Conservation (phyloP, 176 grass and related monocot species). For the Poa pratensis region DNA sequence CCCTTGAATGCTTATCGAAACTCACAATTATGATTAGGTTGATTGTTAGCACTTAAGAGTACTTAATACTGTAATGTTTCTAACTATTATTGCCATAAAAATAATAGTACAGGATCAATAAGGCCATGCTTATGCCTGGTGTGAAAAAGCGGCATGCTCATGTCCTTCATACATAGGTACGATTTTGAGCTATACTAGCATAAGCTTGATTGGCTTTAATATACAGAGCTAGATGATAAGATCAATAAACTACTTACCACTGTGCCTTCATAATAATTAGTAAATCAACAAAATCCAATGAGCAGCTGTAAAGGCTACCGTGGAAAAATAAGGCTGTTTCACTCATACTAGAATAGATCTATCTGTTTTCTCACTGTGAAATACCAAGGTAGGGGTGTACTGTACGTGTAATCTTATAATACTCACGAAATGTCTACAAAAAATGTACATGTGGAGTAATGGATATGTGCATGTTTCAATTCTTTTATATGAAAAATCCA, state of each 20-base stretch:
- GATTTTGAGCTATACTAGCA: no score
- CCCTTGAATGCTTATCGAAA: not conserved
- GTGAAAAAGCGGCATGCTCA: not conserved
- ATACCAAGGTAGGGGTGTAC: not conserved
- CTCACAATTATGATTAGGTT: not conserved
- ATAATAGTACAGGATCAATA: not conserved
- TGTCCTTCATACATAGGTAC: not conserved
- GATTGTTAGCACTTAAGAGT: no score
- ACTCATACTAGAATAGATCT: conserved; percentile 4
- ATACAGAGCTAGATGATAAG: not conserved
- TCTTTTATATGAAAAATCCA: not conserved
- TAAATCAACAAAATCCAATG: conserved; percentile 2
- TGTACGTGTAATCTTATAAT: not conserved
- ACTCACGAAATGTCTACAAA: not conserved
- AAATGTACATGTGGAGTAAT: not conserved
- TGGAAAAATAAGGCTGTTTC: not conserved
- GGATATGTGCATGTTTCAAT: conserved; percentile 10
- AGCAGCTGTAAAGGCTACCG: not conserved
- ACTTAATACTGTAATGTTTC: no score
- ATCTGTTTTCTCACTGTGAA: not conserved
- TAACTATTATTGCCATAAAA: not conserved
- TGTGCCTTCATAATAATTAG: not conserved
- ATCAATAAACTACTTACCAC: not conserved
- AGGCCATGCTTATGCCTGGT: not conserved
- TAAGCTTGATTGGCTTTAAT: not conserved